Evolutionary conservation across 2,329 filamentous ascomycete species (phyloP), one percentile per base, ranked within the genome.

Genomic region (Dissoconium aciculare): DNA sequence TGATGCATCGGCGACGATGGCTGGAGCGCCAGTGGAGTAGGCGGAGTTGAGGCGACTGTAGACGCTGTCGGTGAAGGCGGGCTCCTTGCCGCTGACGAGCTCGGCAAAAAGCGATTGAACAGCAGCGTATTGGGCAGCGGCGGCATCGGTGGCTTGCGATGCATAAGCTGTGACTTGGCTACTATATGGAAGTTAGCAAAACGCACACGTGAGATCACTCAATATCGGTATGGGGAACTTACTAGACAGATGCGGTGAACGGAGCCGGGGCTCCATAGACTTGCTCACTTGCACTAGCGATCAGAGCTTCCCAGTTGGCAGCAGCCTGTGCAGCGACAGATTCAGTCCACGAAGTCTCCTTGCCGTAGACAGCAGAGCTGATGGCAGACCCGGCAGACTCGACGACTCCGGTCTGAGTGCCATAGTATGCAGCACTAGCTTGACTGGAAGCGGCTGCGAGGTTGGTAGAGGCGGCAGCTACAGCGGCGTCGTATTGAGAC

Each of bases 41-140:
- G 73, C 78, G 3, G 69, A 74, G 33, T 71, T 69, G 9, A 92
- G 64, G 30, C 78, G 70, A 31, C 63, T 71, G 55, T 83, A 72
- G 3, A 87, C 77, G 36, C 78, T 84, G 47, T 91, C 79, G 0
- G 77, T 84, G 46, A 83, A 91, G 10, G 74, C 72, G 0, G 80
- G 75, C 50, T 91, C 82, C 52, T 77, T 82, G 31, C 79, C 83
- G 24, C 67, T 58, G 10, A 92, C 63, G 1, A 91, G 62, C 53
- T 91, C 82, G 2, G 77, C 78, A 10, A 92, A 66, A 2, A 89
- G 66, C 9, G 68, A 70, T 49, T 75, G 73, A 4, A 91, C 67
- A 15, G 71, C 71, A 4, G 69, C 67, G 42, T 81, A 85, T 44
- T 82, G 76, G 28, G 67, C 63, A 4, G 62, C 60, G 1, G 70